Conservation (phyloP, 257 asterid species). For the Nicotiana tomentosiformis region DNA sequence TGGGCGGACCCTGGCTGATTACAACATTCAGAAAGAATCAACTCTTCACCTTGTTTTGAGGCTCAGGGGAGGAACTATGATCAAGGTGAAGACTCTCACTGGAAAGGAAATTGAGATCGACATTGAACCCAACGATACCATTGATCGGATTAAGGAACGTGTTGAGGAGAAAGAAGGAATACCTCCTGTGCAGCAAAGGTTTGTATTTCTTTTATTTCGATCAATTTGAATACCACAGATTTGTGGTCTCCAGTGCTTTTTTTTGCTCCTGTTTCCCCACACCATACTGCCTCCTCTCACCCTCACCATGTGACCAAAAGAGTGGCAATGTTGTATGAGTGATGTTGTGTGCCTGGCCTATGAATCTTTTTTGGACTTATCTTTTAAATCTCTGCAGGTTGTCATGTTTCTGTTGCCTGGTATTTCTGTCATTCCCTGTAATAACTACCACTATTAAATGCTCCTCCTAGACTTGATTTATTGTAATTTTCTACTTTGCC, state of each 20-base stretch:
- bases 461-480: neutral
- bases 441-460: neutral
- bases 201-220: neutral
- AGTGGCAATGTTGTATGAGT: neutral
- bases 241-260: neutral
- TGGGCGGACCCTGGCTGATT: constrained; percentile 65
- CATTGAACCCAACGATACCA: constrained; percentile 67
- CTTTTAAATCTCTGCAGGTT: neutral
- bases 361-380: neutral
- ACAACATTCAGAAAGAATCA: constrained; percentile 58
- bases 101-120: constrained; percentile 69
- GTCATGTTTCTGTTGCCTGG: neutral
- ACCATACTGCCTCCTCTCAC: neutral
- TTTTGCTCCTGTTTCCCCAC: neutral
- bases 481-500: neutral
- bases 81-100: constrained; percentile 67
- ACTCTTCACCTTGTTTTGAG: constrained; percentile 64
- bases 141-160: constrained; percentile 64
- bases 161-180: constrained; percentile 83
- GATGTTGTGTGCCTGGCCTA: neutral
- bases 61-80: constrained; percentile 74
- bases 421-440: neutral
- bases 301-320: neutral
- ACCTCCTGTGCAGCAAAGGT: constrained; percentile 74
- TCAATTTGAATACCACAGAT: neutral